phyloP scores from a whole-genome alignment of 495 filamentous ascomycete genomes.

The Podospora australis region DNA sequence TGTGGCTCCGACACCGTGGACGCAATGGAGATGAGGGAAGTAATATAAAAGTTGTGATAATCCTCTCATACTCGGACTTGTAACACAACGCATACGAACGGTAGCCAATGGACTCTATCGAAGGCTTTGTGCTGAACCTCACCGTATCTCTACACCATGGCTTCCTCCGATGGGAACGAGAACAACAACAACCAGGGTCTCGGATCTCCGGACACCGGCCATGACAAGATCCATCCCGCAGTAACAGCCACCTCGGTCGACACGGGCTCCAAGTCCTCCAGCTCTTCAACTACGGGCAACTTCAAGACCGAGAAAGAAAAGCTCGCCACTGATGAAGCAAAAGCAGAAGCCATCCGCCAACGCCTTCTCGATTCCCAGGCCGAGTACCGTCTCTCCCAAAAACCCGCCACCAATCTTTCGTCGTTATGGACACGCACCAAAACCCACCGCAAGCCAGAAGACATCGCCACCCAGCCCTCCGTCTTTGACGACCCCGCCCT shows the following conservation, averaged over 20 bases:
- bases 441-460: constrained; percentile 13
- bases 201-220: background rate
- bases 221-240: background rate
- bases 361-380: constrained; percentile 1
- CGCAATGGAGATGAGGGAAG: too few relatives aligned
- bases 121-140: background rate
- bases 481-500: constrained; percentile 45
- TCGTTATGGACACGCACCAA: background rate
- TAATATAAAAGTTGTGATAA: background rate
- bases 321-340: background rate
- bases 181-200: background rate
- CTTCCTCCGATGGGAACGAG: background rate
- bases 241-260: background rate
- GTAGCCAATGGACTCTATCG: background rate
- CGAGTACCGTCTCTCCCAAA: background rate
- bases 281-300: background rate
- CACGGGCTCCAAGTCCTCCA: background rate
- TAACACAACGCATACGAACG: background rate
- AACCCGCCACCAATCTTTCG: constrained; percentile 1
- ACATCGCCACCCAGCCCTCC: constrained; percentile 44
- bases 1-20: background rate
- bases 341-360: background rate
- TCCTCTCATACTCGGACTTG: too few relatives aligned
- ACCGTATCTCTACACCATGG: constrained; percentile 1
- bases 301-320: background rate